Base-by-base conservation (phyloP, 2,329 filamentous ascomycete species). In the Basipetospora chlamydospora region DNA sequence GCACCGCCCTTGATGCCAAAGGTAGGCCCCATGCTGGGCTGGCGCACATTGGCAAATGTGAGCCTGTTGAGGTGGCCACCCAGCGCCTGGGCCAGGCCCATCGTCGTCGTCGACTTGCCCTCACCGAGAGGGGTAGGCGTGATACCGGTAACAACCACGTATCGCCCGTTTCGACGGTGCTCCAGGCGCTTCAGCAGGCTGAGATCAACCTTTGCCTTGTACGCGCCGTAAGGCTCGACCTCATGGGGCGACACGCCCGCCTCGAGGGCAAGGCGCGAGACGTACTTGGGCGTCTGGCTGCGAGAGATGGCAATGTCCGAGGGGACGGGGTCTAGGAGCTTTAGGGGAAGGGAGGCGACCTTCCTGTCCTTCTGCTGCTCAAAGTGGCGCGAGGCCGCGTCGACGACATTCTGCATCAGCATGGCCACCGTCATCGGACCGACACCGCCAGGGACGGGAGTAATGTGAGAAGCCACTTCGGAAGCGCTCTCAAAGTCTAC, bases 1-100 rank as follows among this genome's bases (percentile, higher is more conserved):
- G 90, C 90, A 50, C 90, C 90, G 43, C 90, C 90, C 69, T 98
- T 98, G 70, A 98, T 96, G 51, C 90, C 90, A 56, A 98, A 98
- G 0, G 90, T 98, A 39, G 90, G 90, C 4, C 90, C 90, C 63
- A 96, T 90, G 49, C 85, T 94, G 35, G 90, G 90, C 56, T 98
- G 90, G 42, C 90, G 77, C 35, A 98, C 90, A 55, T 98, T 96
- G 59, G 90, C 90, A 57, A 98, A 96, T 3, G 81, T 82, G 46
- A 96, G 70, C 40, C 82, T 81, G 46, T 80, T 81, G 34, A 96
- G 64, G 48, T 96, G 88, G 26, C 80, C 90, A 39, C 86, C 85
- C 33, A 98, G 66, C 25, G 90, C 90, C 58, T 98, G 90, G 5
- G 85, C 85, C 35, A 98, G 67, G 54, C 90, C 90, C 67, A 98